A percentile compares a stretch with the other conserved stretches of the same genome.
Conservation (phyloP, 192 early-diverging fungal species). For the Linnemannia schmuckeri region DNA sequence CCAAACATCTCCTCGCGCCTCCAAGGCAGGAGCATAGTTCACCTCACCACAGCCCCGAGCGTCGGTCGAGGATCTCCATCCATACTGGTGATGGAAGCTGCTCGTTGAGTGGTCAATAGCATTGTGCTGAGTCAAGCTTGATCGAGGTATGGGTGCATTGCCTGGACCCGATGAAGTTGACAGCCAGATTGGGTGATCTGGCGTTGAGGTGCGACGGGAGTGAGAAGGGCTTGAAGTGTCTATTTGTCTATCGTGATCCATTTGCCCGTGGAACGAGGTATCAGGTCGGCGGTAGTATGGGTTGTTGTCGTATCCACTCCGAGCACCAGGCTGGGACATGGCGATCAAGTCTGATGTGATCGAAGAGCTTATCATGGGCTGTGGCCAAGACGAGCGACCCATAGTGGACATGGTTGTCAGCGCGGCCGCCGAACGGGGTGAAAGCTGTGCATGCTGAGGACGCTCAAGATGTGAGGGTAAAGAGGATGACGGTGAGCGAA, state of each 20-base stretch:
- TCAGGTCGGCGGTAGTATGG: conserved; percentile 39
- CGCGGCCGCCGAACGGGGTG: conserved; percentile 39
- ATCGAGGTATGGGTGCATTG: conserved; percentile 2
- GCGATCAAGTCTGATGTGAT: conserved; percentile 12
- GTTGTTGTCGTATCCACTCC: conserved; percentile 40
- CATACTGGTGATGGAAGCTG: not conserved
- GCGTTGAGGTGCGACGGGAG: not conserved
- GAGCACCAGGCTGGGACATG: conserved; percentile 13
- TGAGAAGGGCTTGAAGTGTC: not conserved
- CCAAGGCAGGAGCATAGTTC: not conserved
- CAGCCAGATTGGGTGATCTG: not conserved
- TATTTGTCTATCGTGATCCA: not conserved
- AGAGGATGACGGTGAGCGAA: conserved; percentile 8
- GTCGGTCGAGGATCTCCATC: not conserved
- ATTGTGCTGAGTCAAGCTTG: conserved; percentile 15
- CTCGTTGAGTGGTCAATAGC: not conserved
- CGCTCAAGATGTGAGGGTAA: conserved; percentile 18
- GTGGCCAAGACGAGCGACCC: conserved; percentile 17
- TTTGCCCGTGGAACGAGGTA: not conserved
- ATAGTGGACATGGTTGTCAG: conserved; percentile 16
- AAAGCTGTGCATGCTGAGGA: conserved; percentile 41
- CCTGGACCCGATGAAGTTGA: not conserved
- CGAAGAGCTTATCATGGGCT: conserved; percentile 22
- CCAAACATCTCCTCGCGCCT: conserved; percentile 35
- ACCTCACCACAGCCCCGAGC: conserved; percentile 24